Conservation (phyloP, 495 filamentous ascomycete species). For the Penicillium riverlandense region DNA sequence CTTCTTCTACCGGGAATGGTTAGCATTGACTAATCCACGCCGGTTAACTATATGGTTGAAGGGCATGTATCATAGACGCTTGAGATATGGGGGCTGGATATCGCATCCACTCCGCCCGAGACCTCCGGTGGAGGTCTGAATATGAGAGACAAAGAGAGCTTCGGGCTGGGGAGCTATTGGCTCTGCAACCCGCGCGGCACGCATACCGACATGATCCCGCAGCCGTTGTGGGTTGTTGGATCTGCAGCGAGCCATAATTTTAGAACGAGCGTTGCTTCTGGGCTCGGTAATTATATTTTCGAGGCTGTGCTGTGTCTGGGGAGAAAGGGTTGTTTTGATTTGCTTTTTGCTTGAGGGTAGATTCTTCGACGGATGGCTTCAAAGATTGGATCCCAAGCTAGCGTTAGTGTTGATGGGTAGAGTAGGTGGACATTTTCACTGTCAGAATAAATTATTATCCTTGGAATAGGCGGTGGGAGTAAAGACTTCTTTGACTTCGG, state of each 20-base stretch:
- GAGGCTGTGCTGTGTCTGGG: too few relatives aligned
- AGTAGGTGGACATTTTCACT: too few relatives aligned
- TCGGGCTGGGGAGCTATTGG: slow-evolving; percentile 1
- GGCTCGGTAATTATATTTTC: too few relatives aligned
- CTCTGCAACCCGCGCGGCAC: slow-evolving; percentile 4
- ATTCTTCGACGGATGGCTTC: background rate
- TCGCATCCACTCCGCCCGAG: background rate
- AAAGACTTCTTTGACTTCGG: too few relatives aligned
- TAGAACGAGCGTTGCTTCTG: too few relatives aligned
- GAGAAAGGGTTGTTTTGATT: too few relatives aligned
- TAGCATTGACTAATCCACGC: background rate
- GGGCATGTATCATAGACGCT: too few relatives aligned
- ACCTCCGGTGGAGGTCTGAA: slow-evolving; percentile 3
- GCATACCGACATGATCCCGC: slow-evolving; percentile 6
- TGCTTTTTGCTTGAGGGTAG: background rate
- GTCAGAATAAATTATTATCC: too few relatives aligned
- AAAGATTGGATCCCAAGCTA: too few relatives aligned
- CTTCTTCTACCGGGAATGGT: slow-evolving; percentile 5
- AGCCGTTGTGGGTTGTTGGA: background rate
- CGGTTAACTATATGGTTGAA: background rate
- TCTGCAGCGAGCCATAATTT: slow-evolving; percentile 8
- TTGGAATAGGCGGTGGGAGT: too few relatives aligned
- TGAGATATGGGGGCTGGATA: too few relatives aligned
- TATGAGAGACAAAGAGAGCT: slow-evolving; percentile 3
- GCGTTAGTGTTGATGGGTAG: too few relatives aligned